Percentiles rank a stretch among this genome's conserved stretches.
Evolutionary conservation across 2,329 filamentous ascomycete genomes (phyloP).

Genomic region (Pezicula neosporulosa): DNA sequence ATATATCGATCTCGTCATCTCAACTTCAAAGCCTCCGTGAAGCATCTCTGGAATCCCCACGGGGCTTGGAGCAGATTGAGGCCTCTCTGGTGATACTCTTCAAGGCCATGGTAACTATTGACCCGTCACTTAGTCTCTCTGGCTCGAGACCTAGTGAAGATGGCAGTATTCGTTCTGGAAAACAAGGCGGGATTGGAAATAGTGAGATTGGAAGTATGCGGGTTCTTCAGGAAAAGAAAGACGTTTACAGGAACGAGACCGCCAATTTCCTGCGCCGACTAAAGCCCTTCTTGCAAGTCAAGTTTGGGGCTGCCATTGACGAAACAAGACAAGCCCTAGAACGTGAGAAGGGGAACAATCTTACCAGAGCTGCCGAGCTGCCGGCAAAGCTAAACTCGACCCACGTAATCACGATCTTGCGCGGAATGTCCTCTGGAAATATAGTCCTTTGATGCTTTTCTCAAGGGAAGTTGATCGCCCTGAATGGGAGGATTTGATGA

Average conservation of each 20-base stretch:
- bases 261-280: slow-evolving; percentile 74
- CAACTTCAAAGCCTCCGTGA: slow-evolving; percentile 72
- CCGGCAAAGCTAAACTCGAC: slow-evolving; percentile 62
- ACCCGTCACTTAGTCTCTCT: slow-evolving; percentile 65
- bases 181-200: slow-evolving; percentile 42
- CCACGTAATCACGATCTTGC: slow-evolving; percentile 66
- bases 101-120: slow-evolving; percentile 90
- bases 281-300: slow-evolving; percentile 75
- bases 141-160: slow-evolving; percentile 36
- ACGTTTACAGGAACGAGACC: slow-evolving; percentile 78
- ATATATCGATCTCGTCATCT: slow-evolving; percentile 82
- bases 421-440: slow-evolving; percentile 77
- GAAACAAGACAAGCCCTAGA: slow-evolving; percentile 62
- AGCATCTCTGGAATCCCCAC: slow-evolving; percentile 67
- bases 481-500: slow-evolving; percentile 78
- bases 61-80: slow-evolving; percentile 76
- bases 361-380: slow-evolving; percentile 39
- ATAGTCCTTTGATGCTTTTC: slow-evolving; percentile 84
- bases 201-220: slow-evolving; percentile 74
- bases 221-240: slow-evolving; percentile 90
- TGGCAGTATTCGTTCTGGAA: slow-evolving; percentile 23
- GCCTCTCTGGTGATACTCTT: slow-evolving; percentile 75
- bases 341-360: slow-evolving; percentile 44
- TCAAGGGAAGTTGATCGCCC: slow-evolving; percentile 76
- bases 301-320: slow-evolving; percentile 73